Base-by-base conservation (phyloP, 345 rosid species). In the Rubroshorea leprosula region DNA sequence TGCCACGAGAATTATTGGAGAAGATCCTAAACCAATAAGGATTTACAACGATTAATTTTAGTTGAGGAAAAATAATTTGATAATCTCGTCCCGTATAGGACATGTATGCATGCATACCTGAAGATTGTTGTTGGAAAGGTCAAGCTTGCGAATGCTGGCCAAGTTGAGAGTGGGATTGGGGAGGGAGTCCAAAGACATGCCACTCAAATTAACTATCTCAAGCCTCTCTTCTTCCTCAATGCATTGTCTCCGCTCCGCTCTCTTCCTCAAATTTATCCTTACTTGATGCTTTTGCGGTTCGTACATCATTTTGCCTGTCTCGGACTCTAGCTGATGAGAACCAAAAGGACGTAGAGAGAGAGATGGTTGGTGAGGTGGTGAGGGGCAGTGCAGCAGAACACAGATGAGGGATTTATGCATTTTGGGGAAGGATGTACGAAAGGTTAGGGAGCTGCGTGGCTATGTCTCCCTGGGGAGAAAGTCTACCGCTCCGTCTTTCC, bases 81-180 rank as follows among this genome's bases (percentile, higher is more conserved):
- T n/a, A n/a, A n/a, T n/a, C n/a, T n/a, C n/a, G n/a, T n/a, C n/a
- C n/a, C n/a, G n/a, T n/a, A n/a, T n/a, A n/a, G n/a, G n/a, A n/a
- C n/a, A n/a, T n/a, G n/a, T n/a, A n/a, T n/a, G n/a, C n/a, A n/a
- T n/a, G n/a, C n/a, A n/a, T 59, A 87, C 97, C 84, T 80, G 88
- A 62, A 91, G 85, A 75, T 91, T 88, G 67, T 88, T 91, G 61
- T 82, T 80, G 66, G 95, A 88, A 58, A 91, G 90, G 62, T 91
- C 83, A 5, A 91, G 78, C 59, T 82, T 84, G 71, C 76, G 79
- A 67, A 91, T 79, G 16, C 65, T 50, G 14, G 74, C 76, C 62
- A 91, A 63, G 68, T 82, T 82, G 26, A 86, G 66, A 44, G 90
- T 57, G 68, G 88, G 83, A 31, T 47, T 72, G 0, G 88, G 80